Percentiles rank a stretch among this genome's conserved stretches.
Conservation (phyloP, 805 yeast genomes). For the Monosporozyma servazzii region DNA sequence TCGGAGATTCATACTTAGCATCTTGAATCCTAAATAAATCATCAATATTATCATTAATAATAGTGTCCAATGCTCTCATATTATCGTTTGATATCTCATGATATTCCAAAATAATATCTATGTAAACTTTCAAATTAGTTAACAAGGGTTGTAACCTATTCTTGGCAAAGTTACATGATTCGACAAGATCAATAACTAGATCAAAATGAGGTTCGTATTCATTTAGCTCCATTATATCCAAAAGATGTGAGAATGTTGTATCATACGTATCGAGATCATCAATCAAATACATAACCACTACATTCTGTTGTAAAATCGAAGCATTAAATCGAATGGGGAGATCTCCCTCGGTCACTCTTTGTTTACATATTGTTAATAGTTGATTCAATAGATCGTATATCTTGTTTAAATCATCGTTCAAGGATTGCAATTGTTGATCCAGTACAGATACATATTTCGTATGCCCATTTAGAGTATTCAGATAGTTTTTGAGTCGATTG, state of each 20-base stretch:
- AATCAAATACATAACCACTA: conserved; percentile 10
- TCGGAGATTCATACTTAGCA: conserved; percentile 33
- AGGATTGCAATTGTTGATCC: not conserved
- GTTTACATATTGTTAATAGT: not conserved
- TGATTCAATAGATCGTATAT: not conserved
- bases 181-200: conserved; percentile 26
- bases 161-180: conserved; percentile 21
- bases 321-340: not conserved
- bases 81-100: conserved; percentile 35
- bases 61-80: conserved; percentile 35
- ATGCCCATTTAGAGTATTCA: conserved; percentile 1
- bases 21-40: conserved; percentile 33
- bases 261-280: conserved; percentile 31
- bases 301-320: not conserved
- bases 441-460: not conserved
- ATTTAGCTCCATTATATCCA: conserved; percentile 30
- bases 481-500: conserved; percentile 2
- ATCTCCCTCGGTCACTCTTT: not conserved
- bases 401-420: not conserved
- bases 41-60: conserved; percentile 32
- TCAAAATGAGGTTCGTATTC: not conserved
- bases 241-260: conserved; percentile 26
- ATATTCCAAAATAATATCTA: conserved; percentile 37
- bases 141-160: conserved; percentile 23
- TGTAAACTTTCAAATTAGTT: conserved; percentile 24